Evolutionary conservation across 306 rosid genomes (phyloP).

Genomic region (Boehmeria nivea): DNA sequence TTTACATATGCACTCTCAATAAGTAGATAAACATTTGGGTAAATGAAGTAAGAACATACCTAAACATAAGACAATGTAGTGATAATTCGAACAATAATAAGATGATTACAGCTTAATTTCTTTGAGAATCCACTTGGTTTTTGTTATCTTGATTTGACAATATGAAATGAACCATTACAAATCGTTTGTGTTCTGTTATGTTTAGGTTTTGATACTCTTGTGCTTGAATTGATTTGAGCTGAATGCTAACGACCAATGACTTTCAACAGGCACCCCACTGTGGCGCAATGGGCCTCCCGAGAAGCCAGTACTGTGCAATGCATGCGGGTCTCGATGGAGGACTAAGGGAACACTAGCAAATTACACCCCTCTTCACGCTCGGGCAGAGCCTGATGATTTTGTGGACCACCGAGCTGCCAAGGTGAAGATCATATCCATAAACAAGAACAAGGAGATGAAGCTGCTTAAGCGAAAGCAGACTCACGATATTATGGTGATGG

Average conservation of each 20-base stretch:
- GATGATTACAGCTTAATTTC: too few relatives aligned
- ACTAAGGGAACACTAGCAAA: slow-evolving; percentile 97
- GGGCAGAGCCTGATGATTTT: slow-evolving; percentile 73
- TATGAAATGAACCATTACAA: slow-evolving; percentile 16
- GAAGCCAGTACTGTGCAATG: slow-evolving; percentile 97
- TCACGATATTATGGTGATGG: slow-evolving; percentile 34
- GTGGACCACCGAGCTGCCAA: slow-evolving; percentile 69
- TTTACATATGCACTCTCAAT: too few relatives aligned
- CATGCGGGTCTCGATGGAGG: slow-evolving; percentile 99
- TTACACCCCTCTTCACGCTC: slow-evolving; percentile 96
- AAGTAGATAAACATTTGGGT: too few relatives aligned
- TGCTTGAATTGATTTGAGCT: slow-evolving; percentile 12
- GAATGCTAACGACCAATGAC: slow-evolving; percentile 33
- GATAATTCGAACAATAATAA: too few relatives aligned
- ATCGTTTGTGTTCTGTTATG: slow-evolving; percentile 18
- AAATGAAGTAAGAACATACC: too few relatives aligned
- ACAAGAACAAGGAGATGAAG: slow-evolving; percentile 71
- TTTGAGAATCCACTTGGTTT: too few relatives aligned
- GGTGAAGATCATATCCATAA: slow-evolving; percentile 59
- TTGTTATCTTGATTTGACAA: slow-evolving; percentile 3
- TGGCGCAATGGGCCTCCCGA: slow-evolving; percentile 99
- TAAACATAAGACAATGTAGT: too few relatives aligned
- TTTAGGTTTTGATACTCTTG: slow-evolving; percentile 5
- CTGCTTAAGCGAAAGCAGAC: slow-evolving; percentile 64
- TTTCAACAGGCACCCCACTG: slow-evolving; percentile 90